Evolutionary conservation across 352 stramenopile genomes (phyloP), one percentile per base, ranked within the genome.

Genomic region (Pythium sukuiense): DNA sequence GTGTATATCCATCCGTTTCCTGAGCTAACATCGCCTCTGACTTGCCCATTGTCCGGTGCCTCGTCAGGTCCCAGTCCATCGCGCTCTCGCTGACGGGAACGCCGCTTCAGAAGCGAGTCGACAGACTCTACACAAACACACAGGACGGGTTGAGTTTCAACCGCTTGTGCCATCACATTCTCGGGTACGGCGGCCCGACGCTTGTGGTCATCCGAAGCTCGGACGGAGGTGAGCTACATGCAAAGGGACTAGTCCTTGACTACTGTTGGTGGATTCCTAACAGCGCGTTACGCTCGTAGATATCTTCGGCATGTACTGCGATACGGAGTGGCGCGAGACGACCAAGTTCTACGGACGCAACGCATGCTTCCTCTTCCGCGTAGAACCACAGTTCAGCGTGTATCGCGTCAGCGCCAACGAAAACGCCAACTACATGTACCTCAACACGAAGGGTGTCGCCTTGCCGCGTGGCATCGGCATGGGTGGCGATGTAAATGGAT

Each of bases 101-200:
- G 8, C 76, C 79, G 41, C 61, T 93, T 12, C 87, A 95, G 71
- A 76, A 73, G 12, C 29, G 68, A 2, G 72, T 93, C 0, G 75
- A 77, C 61, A 84, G 87, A 8, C 55, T 95, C 26, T 95, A 95
- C 68, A 95, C 87, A 5, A 95, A 83, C 56, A 61, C 81, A 2
- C 76, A 94, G 55, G 83, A 95, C 59, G 87, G 87, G 14, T 53
- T 95, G 48, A 94, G 85, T 50, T 95, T 92, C 59, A 95, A 95
- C 57, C 84, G 87, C 5, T 55, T 95, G 6, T 89, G 82, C 55
- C 92, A 89, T 33, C 87, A 95, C 59, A 75, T 94, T 29, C 63
- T 95, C 49, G 87, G 87, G 6, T 95, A 95, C 72, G 80, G 81
- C 27, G 85, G 84, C 0, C 69, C 85, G 14, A 95, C 87, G 9